Conservation (phyloP, 768 basidiomycete genomes). For the Hygrocybe punicea region DNA sequence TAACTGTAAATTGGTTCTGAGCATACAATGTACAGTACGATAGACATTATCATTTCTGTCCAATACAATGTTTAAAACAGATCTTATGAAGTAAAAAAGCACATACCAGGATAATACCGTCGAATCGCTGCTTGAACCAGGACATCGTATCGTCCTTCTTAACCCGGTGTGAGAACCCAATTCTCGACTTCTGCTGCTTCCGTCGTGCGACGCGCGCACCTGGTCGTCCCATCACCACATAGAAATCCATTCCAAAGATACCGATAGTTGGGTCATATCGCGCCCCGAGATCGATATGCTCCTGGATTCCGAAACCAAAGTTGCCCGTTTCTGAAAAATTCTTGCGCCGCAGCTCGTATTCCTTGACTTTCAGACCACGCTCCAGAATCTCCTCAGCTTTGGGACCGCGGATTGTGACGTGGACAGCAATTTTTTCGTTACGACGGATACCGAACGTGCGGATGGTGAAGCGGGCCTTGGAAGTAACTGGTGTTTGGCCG, state of each 20-base stretch:
- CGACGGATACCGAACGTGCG: slow-evolving; percentile 98
- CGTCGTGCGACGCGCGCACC: slow-evolving; percentile 88
- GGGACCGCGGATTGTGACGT: slow-evolving; percentile 97
- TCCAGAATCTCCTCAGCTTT: slow-evolving; percentile 99
- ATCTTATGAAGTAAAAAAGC: too few species aligned
- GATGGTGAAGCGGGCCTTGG: slow-evolving; percentile 99
- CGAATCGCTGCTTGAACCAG: slow-evolving; percentile 99
- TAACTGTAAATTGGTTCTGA: background rate
- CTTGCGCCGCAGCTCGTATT: slow-evolving; percentile 94
- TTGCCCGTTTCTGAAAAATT: slow-evolving; percentile 99
- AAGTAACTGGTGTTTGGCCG: slow-evolving; percentile 98
- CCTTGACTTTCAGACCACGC: slow-evolving; percentile 99
- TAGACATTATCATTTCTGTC: background rate
- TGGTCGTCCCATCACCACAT: slow-evolving; percentile 94
- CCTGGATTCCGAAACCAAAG: slow-evolving; percentile 99
- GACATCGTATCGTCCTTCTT: slow-evolving; percentile 95
- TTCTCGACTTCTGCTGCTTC: slow-evolving; percentile 81
- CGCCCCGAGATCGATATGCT: slow-evolving; percentile 98
- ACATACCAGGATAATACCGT: slow-evolving; percentile 91
- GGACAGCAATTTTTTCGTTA: slow-evolving; percentile 99
- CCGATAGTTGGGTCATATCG: slow-evolving; percentile 98
- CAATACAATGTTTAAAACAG: too few species aligned
- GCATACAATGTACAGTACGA: background rate
- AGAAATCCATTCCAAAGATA: slow-evolving; percentile 99
- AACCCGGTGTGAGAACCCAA: slow-evolving; percentile 87